Evolutionary conservation across 2,329 filamentous ascomycete genomes (phyloP).

Genomic region (Hypoxylon sp.): DNA sequence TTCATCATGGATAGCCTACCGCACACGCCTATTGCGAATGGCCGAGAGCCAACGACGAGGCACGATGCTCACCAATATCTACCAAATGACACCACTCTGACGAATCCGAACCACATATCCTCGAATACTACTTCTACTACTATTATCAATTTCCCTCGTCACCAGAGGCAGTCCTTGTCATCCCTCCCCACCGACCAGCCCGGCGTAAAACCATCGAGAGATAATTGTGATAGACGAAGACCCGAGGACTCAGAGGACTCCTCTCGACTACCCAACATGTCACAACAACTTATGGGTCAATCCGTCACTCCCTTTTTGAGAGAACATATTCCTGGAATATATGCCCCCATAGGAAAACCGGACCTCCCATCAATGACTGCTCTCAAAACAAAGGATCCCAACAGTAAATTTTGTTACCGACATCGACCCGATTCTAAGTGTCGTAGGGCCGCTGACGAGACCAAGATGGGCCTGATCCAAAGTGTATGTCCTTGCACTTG

Average conservation of each 20-base stretch:
- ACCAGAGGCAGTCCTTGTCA: slow-evolving; percentile 30
- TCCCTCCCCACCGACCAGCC: slow-evolving; percentile 34
- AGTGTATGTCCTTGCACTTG: slow-evolving; percentile 63
- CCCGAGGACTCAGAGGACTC: slow-evolving; percentile 60
- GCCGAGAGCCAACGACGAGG: slow-evolving; percentile 25
- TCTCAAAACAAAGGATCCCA: slow-evolving; percentile 63
- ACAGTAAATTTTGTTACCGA: slow-evolving; percentile 94
- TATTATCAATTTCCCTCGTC: slow-evolving; percentile 15
- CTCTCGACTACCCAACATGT: slow-evolving; percentile 64
- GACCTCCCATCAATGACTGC: slow-evolving; percentile 52
- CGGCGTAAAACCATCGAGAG: slow-evolving; percentile 44
- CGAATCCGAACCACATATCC: slow-evolving; percentile 22
- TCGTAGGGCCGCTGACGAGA: slow-evolving; percentile 89
- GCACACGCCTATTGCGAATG: slow-evolving; percentile 28
- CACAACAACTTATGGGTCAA: slow-evolving; percentile 74
- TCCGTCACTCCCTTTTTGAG: slow-evolving; percentile 88
- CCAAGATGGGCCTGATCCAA: slow-evolving; percentile 95
- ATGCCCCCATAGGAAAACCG: slow-evolving; percentile 77
- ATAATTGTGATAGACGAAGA: slow-evolving; percentile 61
- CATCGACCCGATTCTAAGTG: slow-evolving; percentile 95
- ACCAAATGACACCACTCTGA: slow-evolving; percentile 20
- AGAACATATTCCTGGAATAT: slow-evolving; percentile 88
- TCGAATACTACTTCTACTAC: no score
- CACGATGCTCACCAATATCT: slow-evolving; percentile 27
- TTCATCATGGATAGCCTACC: slow-evolving; percentile 39